Base-by-base conservation (phyloP, 352 stramenopile genomes). In the Pythium scleroteichum region DNA sequence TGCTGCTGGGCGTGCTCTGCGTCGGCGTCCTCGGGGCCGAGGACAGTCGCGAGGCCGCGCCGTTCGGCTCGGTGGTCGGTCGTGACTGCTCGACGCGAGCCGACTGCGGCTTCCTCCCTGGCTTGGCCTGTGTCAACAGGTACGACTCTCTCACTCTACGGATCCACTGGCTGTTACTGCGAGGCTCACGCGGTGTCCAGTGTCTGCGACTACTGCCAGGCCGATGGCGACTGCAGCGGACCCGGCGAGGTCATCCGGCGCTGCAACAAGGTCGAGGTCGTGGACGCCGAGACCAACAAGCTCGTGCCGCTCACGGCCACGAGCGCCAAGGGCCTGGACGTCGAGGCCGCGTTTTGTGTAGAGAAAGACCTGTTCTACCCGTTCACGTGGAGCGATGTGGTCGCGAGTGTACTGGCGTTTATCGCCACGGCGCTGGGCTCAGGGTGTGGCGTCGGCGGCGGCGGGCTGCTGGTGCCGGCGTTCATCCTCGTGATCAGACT, bases 391-490 rank as follows among this genome's bases (percentile, higher is more conserved):
- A 85, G 67, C 24, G 88, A 96, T 53, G 65, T 78, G 41, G 29
- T 87, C 26, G 86, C 80, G 10, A 92, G 85, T 0, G 45, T 83
- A 47, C 78, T 93, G 19, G 85, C 85, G 35, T 83, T 95, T 38
- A 46, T 96, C 17, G 88, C 88, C 29, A 90, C 96, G 6, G 85
- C 93, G 16, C 77, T 98, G 8, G 92, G 91, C 51, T 93, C 92
- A 20, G 88, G 90, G 19, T 96, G 92, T 49, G 94, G 94, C 19
- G 89, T 98, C 12, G 94, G 96, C 16, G 95, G 95, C 24, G 96
- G 96, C 50, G 97, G 95, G 3, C 96, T 99, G 47, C 77, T 99
- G 5, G 96, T 99, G 29, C 96, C 97, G 3, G 88, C 98, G 61
- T 99, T 98, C 75, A 98, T 99, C 59, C 85, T 99, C 12, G 85